Evolutionary conservation across 1,284 basidiomycete genomes (phyloP).

Genomic region (Thecaphora thlaspeos): DNA sequence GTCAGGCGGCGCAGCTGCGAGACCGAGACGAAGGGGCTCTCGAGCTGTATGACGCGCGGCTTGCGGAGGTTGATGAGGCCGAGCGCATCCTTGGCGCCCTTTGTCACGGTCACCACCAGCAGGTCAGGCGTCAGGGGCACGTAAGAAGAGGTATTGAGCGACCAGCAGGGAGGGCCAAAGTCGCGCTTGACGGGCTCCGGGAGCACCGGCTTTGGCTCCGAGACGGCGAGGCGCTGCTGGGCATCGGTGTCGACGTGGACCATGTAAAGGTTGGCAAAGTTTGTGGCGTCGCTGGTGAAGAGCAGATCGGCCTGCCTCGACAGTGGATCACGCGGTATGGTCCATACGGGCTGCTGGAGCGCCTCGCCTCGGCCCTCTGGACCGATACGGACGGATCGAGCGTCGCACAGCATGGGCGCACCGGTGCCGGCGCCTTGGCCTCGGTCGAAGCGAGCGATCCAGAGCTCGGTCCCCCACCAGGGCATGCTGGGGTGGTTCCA

Average conservation of each 20-base stretch:
- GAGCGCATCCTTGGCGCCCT: slow-evolving; percentile 19
- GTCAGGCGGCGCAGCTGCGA: slow-evolving; percentile 22
- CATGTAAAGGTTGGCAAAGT: slow-evolving; percentile 70
- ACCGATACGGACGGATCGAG: slow-evolving; percentile 9
- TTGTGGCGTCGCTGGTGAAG: slow-evolving; percentile 70
- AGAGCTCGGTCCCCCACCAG: slow-evolving; percentile 70
- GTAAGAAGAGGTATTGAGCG: slow-evolving; percentile 58
- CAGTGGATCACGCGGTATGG: slow-evolving; percentile 47
- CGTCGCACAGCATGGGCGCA: slow-evolving; percentile 1
- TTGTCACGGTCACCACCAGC: slow-evolving; percentile 23
- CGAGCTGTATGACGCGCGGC: slow-evolving; percentile 19
- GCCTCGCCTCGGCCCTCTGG: slow-evolving; percentile 29
- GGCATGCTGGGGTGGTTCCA: slow-evolving; percentile 78
- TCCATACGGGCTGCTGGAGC: slow-evolving; percentile 63
- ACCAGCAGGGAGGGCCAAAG: slow-evolving; percentile 67
- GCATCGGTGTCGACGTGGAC: slow-evolving; percentile 37
- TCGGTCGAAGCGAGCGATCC: slow-evolving; percentile 61
- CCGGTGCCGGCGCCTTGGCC: slow-evolving; percentile 3
- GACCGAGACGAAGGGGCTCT: slow-evolving; percentile 22
- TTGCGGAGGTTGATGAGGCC: slow-evolving; percentile 31
- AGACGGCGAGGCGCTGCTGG: slow-evolving; percentile 26
- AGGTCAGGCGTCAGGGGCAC: slow-evolving; percentile 26
- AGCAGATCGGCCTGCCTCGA: slow-evolving; percentile 63
- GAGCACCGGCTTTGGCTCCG: slow-evolving; percentile 58
- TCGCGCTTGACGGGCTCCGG: slow-evolving; percentile 63